Percentiles rank a stretch among this genome's conserved stretches.
Evolutionary conservation across 1,139 yeast species (phyloP).

Genomic region (Debaryomycetaceae sp.): DNA sequence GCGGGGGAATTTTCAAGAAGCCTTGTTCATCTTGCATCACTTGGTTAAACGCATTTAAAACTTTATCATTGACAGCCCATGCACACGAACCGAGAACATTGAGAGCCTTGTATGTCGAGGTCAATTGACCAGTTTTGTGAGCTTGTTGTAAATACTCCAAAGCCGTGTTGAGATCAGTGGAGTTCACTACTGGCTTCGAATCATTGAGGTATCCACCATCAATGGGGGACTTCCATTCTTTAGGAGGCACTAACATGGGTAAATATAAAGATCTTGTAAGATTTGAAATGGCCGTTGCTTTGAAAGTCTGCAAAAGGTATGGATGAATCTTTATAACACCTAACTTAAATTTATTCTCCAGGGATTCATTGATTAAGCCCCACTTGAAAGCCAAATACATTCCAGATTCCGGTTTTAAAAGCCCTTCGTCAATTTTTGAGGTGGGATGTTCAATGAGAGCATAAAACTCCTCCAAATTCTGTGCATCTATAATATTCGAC

Average conservation of each 20-base stretch:
- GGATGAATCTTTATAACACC: slow-evolving; percentile 28
- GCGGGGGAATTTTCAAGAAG: slow-evolving; percentile 30
- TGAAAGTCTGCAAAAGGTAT: slow-evolving; percentile 16
- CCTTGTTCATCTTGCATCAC: slow-evolving; percentile 21
- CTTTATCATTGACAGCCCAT: slow-evolving; percentile 35
- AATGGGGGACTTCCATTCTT: slow-evolving; percentile 31
- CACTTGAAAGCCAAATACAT: slow-evolving; percentile 8
- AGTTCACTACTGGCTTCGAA: slow-evolving; percentile 22
- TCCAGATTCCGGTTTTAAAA: slow-evolving; percentile 1
- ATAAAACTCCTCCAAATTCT: slow-evolving; percentile 2
- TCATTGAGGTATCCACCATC: slow-evolving; percentile 35
- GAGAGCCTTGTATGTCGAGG: slow-evolving; percentile 28
- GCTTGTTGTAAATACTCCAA: slow-evolving; percentile 23
- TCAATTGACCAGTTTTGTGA: slow-evolving; percentile 30
- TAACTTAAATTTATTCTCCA: neutral
- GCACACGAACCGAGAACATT: slow-evolving; percentile 26
- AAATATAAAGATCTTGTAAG: slow-evolving; percentile 17
- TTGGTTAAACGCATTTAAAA: slow-evolving; percentile 20
- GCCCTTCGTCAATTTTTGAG: slow-evolving; percentile 7
- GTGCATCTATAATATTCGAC: neutral
- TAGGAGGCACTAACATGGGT: slow-evolving; percentile 42
- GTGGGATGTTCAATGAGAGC: slow-evolving; percentile 5
- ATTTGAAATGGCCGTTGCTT: slow-evolving; percentile 10
- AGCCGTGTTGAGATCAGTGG: slow-evolving; percentile 16
- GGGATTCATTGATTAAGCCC: slow-evolving; percentile 2